A percentile compares a stretch with the other conserved stretches of the same genome.
phyloP scores from a whole-genome alignment of 2,329 filamentous ascomycete genomes.

The Colletotrichum tanaceti region DNA sequence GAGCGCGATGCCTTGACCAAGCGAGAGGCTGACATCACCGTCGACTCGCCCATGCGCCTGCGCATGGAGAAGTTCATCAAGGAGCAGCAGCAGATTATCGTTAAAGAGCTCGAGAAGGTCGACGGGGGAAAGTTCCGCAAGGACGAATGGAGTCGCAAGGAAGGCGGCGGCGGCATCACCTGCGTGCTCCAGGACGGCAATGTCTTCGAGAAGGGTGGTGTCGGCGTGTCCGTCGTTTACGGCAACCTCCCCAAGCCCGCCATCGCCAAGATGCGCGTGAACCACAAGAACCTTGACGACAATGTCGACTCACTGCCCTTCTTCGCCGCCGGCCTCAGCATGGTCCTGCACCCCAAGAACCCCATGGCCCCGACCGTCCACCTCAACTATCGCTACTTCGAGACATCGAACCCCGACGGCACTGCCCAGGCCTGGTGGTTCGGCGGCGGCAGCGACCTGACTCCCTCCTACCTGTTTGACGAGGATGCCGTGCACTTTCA shows the following conservation, averaged over 20 bases:
- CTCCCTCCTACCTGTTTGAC: slow-evolving; percentile 93
- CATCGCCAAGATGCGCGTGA: slow-evolving; percentile 91
- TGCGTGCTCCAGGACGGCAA: slow-evolving; percentile 96
- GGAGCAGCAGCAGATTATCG: slow-evolving; percentile 89
- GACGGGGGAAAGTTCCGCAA: slow-evolving; percentile 85
- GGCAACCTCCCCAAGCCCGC: slow-evolving; percentile 87
- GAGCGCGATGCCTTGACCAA: slow-evolving; percentile 86
- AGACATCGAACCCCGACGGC: slow-evolving; percentile 88
- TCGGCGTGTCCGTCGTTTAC: slow-evolving; percentile 95
- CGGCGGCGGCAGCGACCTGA: slow-evolving; percentile 93
- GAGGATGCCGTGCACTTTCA: slow-evolving; percentile 99
- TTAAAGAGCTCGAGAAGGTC: slow-evolving; percentile 82
- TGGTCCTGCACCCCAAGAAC: slow-evolving; percentile 93
- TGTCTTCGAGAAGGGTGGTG: slow-evolving; percentile 97
- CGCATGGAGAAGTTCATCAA: slow-evolving; percentile 98
- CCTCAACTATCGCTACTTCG: slow-evolving; percentile 98
- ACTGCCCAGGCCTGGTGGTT: slow-evolving; percentile 96
- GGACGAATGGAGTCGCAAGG: slow-evolving; percentile 88
- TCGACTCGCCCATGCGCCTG: slow-evolving; percentile 91
- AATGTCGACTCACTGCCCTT: slow-evolving; percentile 87
- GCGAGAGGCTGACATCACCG: slow-evolving; percentile 78
- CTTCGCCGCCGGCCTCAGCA: slow-evolving; percentile 92
- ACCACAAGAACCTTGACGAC: slow-evolving; percentile 89
- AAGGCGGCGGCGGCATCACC: slow-evolving; percentile 92
- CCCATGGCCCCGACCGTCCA: slow-evolving; percentile 98